Evolutionary conservation across 192 early-diverging fungal genomes (phyloP).

Genomic region (Coemansia sp.): DNA sequence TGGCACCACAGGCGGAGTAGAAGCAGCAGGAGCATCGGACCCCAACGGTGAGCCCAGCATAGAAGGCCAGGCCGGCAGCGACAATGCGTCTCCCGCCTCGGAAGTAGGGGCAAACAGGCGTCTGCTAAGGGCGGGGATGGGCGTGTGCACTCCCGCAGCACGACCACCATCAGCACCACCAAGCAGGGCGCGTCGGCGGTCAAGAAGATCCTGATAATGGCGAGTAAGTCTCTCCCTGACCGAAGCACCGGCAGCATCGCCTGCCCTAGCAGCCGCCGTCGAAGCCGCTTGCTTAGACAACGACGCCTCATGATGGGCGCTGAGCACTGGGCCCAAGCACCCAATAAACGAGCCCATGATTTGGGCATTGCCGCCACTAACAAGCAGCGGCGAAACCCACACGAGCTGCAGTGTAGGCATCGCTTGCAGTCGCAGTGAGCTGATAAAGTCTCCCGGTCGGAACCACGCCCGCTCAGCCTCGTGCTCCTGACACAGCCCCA

Average conservation of each 20-base stretch:
- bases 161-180: not conserved
- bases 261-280: not conserved
- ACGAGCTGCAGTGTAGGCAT: conserved; percentile 65
- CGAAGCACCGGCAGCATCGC: not conserved
- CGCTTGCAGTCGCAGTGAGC: conserved; percentile 62
- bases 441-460: conserved; percentile 71
- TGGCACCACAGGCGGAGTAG: conserved; percentile 36
- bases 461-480: conserved; percentile 63
- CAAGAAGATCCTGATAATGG: conserved; percentile 32
- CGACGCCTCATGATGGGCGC: conserved; percentile 68
- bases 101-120: not conserved
- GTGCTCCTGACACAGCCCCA: conserved; percentile 36
- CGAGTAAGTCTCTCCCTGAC: conserved; percentile 16
- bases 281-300: conserved; percentile 1
- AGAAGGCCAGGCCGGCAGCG: not conserved
- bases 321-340: conserved; percentile 69
- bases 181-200: conserved; percentile 13
- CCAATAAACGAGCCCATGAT: conserved; percentile 64
- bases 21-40: not conserved
- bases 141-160: conserved; percentile 28
- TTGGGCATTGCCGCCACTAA: conserved; percentile 53
- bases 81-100: not conserved
- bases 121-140: conserved; percentile 15
- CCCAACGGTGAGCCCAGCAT: not conserved
- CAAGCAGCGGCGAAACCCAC: conserved; percentile 66